A percentile compares a stretch with the other conserved stretches of the same genome.
Conservation (phyloP, 2,329 filamentous ascomycete species). For the Pyricularia grisea region DNA sequence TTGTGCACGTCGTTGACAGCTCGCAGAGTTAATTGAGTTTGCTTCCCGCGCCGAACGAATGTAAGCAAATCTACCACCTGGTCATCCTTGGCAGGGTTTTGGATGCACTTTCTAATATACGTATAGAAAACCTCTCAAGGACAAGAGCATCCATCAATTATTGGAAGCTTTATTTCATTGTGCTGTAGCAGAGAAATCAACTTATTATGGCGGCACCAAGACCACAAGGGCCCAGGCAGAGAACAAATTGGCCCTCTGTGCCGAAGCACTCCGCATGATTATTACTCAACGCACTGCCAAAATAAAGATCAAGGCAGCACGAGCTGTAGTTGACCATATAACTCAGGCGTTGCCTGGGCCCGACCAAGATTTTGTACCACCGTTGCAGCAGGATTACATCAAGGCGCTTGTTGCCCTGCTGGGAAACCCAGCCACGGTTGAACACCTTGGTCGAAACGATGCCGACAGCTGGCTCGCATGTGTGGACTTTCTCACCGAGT, state of each 20-base stretch:
- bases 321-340: slow-evolving; percentile 72
- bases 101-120: slow-evolving; percentile 1
- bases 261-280: slow-evolving; percentile 60
- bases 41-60: not conserved
- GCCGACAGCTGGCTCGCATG: slow-evolving; percentile 58
- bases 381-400: slow-evolving; percentile 67
- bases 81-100: not conserved
- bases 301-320: slow-evolving; percentile 68
- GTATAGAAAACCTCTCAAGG: slow-evolving; percentile 39
- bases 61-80: not conserved
- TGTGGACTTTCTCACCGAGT: slow-evolving; percentile 60
- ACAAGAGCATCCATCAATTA: slow-evolving; percentile 73
- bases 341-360: slow-evolving; percentile 59
- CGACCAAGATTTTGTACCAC: slow-evolving; percentile 55
- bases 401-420: slow-evolving; percentile 66
- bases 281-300: slow-evolving; percentile 60
- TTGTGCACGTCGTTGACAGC: not conserved
- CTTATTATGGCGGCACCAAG: slow-evolving; percentile 45
- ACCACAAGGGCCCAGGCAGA: slow-evolving; percentile 35
- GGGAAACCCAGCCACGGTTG: slow-evolving; percentile 65
- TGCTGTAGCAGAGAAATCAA: slow-evolving; percentile 56
- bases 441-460: slow-evolving; percentile 55
- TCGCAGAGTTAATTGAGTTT: slow-evolving; percentile 3
- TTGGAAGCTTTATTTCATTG: slow-evolving; percentile 72
- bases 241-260: slow-evolving; percentile 56